Conservation (phyloP, 2,329 filamentous ascomycete species). For the Chaetoscypha palmicola region DNA sequence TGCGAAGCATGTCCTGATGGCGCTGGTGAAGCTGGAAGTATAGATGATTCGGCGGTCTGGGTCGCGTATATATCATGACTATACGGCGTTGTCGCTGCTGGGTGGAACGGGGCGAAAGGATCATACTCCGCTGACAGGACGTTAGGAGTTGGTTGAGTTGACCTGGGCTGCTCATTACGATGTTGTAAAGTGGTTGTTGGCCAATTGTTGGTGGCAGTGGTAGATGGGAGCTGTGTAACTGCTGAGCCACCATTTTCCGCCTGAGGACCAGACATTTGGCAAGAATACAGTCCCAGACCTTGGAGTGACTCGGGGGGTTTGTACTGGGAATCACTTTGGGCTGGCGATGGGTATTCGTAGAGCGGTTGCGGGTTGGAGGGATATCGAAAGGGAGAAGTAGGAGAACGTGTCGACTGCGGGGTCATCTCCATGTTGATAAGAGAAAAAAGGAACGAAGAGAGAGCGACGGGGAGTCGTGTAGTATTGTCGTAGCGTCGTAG, state of each 20-base stretch:
- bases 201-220: constrained; percentile 24
- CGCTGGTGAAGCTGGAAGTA: constrained; percentile 26
- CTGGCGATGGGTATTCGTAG: constrained; percentile 31
- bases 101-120: constrained; percentile 42
- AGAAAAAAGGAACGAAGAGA: too few species aligned
- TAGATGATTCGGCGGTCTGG: constrained; percentile 32
- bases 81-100: constrained; percentile 37
- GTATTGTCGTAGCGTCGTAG: too few species aligned
- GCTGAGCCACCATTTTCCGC: constrained; percentile 19
- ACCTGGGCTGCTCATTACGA: constrained; percentile 22
- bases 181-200: constrained; percentile 22
- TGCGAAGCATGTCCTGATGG: constrained; percentile 29
- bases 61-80: constrained; percentile 41
- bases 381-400: constrained; percentile 27
- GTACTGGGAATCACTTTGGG: constrained; percentile 28
- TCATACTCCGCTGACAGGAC: constrained; percentile 46
- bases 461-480: too few species aligned
- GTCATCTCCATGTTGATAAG: constrained; percentile 29
- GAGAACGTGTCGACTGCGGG: constrained; percentile 29
- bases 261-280: constrained; percentile 25
- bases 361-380: constrained; percentile 25
- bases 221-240: constrained; percentile 18
- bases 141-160: constrained; percentile 32
- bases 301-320: constrained; percentile 25
- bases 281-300: constrained; percentile 28